A percentile compares a stretch with the other conserved stretches of the same genome.
phyloP scores from a whole-genome alignment of 208 protist species.

The Vickermania ingenoplastis region DNA sequence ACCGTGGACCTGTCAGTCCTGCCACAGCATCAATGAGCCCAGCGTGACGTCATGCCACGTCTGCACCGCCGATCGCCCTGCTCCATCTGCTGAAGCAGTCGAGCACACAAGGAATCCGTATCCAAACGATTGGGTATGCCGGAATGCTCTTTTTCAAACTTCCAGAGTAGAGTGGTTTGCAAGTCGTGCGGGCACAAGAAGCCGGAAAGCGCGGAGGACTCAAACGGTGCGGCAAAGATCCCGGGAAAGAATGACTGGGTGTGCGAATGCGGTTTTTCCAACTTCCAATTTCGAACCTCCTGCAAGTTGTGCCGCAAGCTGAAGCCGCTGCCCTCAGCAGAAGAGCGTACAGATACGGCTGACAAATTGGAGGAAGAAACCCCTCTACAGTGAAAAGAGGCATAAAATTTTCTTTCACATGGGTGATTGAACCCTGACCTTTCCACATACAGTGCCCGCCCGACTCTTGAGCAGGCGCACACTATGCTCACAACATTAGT shows the following conservation, averaged over 20 bases:
- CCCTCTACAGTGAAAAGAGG: too few relatives aligned
- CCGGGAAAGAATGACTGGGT: slow-evolving; percentile 13
- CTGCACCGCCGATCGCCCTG: neutral
- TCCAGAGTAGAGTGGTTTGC: slow-evolving; percentile 24
- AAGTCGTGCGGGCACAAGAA: slow-evolving; percentile 24
- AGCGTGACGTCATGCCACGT: neutral
- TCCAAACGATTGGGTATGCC: slow-evolving; percentile 27
- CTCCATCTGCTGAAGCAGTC: neutral
- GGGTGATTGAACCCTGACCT: too few relatives aligned
- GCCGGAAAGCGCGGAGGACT: neutral
- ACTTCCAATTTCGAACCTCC: slow-evolving; percentile 16
- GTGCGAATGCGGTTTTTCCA: slow-evolving; percentile 37
- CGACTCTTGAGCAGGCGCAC: too few relatives aligned
- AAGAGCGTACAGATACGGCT: too few relatives aligned
- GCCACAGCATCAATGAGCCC: neutral
- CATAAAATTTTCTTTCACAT: too few relatives aligned
- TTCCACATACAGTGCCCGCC: too few relatives aligned
- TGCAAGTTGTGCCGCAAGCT: slow-evolving; percentile 21
- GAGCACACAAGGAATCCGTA: neutral
- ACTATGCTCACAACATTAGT: too few relatives aligned
- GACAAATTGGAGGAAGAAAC: too few relatives aligned
- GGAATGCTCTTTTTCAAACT: slow-evolving; percentile 33
- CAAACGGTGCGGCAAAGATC: neutral
- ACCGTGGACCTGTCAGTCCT: neutral
- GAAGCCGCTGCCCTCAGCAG: neutral